Evolutionary conservation across 2,329 filamentous ascomycete genomes (phyloP).

Genomic region (Trichoderma sp.): DNA sequence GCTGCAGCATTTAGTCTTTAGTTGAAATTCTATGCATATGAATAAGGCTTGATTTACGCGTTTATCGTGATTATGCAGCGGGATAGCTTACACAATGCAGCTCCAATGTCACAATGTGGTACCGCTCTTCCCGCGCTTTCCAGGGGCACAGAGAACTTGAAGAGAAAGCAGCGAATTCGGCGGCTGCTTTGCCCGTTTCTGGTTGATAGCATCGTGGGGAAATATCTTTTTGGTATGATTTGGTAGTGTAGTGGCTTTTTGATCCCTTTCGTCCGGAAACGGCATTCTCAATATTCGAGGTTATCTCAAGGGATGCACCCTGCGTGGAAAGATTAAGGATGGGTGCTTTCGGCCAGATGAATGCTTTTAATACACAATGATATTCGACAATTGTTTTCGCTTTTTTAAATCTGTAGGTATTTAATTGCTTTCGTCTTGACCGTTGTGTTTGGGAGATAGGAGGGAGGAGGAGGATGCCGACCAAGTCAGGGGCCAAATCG

Average conservation of each 20-base stretch:
- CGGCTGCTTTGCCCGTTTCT: not conserved
- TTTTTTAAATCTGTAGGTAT: not conserved
- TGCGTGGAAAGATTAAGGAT: not conserved
- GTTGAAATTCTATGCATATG: not conserved
- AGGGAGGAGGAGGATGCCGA: not conserved
- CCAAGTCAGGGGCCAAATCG: not conserved
- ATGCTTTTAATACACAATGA: not conserved
- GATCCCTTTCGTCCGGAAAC: not conserved
- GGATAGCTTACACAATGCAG: not conserved
- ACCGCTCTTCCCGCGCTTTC: not conserved
- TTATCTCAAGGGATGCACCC: not conserved
- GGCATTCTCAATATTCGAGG: not conserved
- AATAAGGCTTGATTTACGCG: too few relatives aligned
- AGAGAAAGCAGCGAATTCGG: not conserved
- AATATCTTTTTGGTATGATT: not conserved
- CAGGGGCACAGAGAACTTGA: not conserved
- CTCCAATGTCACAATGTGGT: not conserved
- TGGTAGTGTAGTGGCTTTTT: not conserved
- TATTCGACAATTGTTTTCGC: not conserved
- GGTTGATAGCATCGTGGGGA: not conserved
- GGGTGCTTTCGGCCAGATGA: not conserved
- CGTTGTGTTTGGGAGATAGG: not conserved
- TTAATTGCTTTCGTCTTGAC: not conserved
- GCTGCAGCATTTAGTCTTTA: not conserved
- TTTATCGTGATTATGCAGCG: not conserved